A percentile compares a stretch with the other conserved stretches of the same genome.
Conservation (phyloP, 208 protist genomes). For the Acanthamoeba royreba region DNA sequence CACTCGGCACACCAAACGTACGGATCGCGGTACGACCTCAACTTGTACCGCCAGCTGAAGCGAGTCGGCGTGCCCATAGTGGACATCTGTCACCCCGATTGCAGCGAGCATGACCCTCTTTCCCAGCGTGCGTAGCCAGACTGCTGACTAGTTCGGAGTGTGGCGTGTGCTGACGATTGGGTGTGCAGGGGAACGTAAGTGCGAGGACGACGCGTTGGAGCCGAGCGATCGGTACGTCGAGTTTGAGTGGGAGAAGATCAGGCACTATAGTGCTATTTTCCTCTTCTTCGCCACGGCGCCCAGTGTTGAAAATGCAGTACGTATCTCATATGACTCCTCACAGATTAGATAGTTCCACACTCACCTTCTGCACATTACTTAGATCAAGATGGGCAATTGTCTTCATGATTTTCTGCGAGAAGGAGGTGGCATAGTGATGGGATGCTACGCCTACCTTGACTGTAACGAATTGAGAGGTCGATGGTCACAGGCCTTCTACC, state of each 20-base stretch:
- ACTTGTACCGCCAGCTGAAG: not conserved
- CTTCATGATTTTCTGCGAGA: not conserved
- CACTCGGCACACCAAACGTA: not conserved
- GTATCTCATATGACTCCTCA: not conserved
- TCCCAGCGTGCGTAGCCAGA: not conserved
- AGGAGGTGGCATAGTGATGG: not conserved
- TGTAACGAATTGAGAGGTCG: not conserved
- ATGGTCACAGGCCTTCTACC: not conserved
- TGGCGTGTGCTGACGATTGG: not conserved
- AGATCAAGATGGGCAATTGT: not conserved
- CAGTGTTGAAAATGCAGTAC: not conserved
- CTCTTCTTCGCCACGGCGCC: slow-evolving; percentile 10
- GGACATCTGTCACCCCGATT: not conserved
- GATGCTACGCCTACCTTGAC: not conserved
- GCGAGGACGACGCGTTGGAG: not conserved
- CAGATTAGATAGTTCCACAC: not conserved
- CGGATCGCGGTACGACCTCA: not conserved
- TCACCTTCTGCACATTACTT: not conserved
- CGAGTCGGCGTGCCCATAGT: not conserved
- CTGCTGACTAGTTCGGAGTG: not conserved
- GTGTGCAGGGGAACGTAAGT: not conserved
- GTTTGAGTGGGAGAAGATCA: not conserved
- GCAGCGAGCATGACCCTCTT: not conserved
- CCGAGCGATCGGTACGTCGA: not conserved
- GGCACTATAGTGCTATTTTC: not conserved